Evolutionary conservation across 768 basidiomycete species (phyloP).

Genomic region (Termitomyces sp.): DNA sequence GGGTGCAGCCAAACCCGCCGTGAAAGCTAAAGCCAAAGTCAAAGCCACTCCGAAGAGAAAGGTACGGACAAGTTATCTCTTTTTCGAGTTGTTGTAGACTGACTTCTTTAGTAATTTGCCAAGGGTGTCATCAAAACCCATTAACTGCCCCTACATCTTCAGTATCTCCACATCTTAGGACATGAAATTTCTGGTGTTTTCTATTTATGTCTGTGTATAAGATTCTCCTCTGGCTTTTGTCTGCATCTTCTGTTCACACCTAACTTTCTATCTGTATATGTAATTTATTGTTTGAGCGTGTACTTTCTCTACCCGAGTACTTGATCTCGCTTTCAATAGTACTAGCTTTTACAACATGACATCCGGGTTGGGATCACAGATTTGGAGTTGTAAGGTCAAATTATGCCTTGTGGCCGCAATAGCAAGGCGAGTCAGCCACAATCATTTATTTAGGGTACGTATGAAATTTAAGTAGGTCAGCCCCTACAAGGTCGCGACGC

Average conservation of each 20-base stretch:
- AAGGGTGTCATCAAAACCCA: not conserved
- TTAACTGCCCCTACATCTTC: slow-evolving; percentile 4
- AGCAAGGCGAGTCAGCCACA: too few relatives aligned
- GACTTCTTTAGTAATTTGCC: not conserved
- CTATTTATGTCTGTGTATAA: slow-evolving; percentile 9
- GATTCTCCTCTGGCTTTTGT: not conserved
- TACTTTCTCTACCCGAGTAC: slow-evolving; percentile 9
- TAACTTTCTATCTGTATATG: slow-evolving; percentile 28
- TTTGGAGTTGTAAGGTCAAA: not conserved
- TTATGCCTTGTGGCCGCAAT: too few relatives aligned
- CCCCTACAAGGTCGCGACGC: not conserved
- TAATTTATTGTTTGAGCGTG: slow-evolving; percentile 33
- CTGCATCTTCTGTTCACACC: slow-evolving; percentile 6
- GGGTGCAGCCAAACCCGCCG: slow-evolving; percentile 19
- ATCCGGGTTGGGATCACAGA: not conserved
- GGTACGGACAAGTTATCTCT: slow-evolving; percentile 15
- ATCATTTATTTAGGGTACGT: too few relatives aligned
- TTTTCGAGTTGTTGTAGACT: not conserved
- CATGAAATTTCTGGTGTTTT: not conserved
- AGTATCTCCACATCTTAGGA: not conserved
- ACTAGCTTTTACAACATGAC: not conserved
- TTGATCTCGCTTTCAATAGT: not conserved
- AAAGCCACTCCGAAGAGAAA: slow-evolving; percentile 32
- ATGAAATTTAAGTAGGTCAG: too few relatives aligned
- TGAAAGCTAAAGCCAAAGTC: slow-evolving; percentile 25